Percentiles rank a stretch among this genome's conserved stretches.
Conservation (phyloP, 371 early-diverging fungal genomes). For the Rhizopus arrhizus region DNA sequence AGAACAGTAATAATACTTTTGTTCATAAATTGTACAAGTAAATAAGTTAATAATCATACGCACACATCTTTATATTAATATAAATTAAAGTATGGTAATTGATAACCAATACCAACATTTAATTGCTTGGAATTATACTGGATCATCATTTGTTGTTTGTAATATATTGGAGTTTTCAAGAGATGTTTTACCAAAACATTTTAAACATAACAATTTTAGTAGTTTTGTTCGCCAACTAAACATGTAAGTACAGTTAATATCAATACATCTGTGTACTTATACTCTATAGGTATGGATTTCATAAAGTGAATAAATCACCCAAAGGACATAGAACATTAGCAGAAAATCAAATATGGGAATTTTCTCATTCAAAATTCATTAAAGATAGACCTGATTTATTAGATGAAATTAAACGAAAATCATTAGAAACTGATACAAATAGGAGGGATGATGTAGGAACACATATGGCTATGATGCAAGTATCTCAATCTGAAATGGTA, state of each 20-base stretch:
- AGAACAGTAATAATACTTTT: constrained; percentile 28
- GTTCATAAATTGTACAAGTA: constrained; percentile 51
- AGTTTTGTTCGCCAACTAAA: constrained; percentile 90
- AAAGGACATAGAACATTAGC: constrained; percentile 72
- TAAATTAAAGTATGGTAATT: constrained; percentile 65
- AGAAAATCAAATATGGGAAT: constrained; percentile 75
- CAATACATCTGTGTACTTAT: not conserved
- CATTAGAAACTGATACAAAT: constrained; percentile 73
- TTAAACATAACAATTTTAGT: constrained; percentile 86
- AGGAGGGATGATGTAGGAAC: constrained; percentile 53
- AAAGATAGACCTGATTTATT: constrained; percentile 59
- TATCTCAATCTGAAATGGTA: constrained; percentile 67
- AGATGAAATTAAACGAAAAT: constrained; percentile 61
- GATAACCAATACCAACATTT: constrained; percentile 77
- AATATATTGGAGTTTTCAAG: constrained; percentile 89
- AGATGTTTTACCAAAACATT: constrained; percentile 75
- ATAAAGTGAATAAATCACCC: constrained; percentile 76
- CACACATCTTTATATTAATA: no score
- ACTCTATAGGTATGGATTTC: constrained; percentile 63
- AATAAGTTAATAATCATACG: not conserved
- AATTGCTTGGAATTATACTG: constrained; percentile 82
- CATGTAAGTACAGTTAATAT: constrained; percentile 61
- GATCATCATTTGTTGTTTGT: constrained; percentile 88
- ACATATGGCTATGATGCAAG: constrained; percentile 70
- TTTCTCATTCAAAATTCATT: constrained; percentile 58